Conservation (phyloP, 2,329 filamentous ascomycete species). For the Leptosphaerulina australis region DNA sequence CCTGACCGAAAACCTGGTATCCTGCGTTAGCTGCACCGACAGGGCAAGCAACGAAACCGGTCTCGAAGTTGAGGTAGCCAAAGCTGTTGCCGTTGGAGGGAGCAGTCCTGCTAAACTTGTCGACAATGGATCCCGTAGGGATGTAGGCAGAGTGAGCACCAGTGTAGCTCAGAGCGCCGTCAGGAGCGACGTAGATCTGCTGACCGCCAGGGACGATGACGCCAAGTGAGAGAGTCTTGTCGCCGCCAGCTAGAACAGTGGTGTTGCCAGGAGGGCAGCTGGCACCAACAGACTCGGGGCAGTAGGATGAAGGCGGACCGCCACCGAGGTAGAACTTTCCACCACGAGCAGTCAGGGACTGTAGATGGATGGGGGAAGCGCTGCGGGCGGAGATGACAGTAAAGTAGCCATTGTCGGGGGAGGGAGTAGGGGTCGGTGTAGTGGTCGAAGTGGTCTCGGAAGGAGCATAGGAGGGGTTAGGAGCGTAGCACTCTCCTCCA, state of each 20-base stretch:
- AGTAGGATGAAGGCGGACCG: conserved; percentile 56
- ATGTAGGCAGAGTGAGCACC: conserved; percentile 60
- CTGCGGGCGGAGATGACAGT: conserved; percentile 53
- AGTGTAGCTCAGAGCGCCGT: conserved; percentile 63
- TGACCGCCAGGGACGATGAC: conserved; percentile 69
- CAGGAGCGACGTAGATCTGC: conserved; percentile 61
- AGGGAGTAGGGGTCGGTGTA: conserved; percentile 8
- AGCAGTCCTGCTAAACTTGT: conserved; percentile 53
- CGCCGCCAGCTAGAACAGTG: conserved; percentile 54
- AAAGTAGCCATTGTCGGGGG: conserved; percentile 43
- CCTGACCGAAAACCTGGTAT: conserved; percentile 45
- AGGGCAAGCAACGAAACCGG: conserved; percentile 46
- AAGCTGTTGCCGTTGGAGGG: conserved; percentile 29
- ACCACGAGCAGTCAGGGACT: conserved; percentile 55
- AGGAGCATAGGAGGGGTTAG: conserved; percentile 4
- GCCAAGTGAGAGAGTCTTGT: conserved; percentile 44
- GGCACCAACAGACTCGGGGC: conserved; percentile 49
- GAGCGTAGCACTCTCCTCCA: conserved; percentile 19
- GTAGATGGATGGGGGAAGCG: conserved; percentile 58
- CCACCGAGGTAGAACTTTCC: conserved; percentile 59
- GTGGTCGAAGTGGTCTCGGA: too few species aligned
- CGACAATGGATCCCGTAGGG: conserved; percentile 58
- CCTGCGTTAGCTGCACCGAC: conserved; percentile 25
- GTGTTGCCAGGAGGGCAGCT: conserved; percentile 56
- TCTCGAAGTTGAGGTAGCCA: conserved; percentile 37